A percentile compares a stretch with the other conserved stretches of the same genome.
Evolutionary conservation across 306 rosid species (phyloP).

Genomic region (Dryas drummondii): DNA sequence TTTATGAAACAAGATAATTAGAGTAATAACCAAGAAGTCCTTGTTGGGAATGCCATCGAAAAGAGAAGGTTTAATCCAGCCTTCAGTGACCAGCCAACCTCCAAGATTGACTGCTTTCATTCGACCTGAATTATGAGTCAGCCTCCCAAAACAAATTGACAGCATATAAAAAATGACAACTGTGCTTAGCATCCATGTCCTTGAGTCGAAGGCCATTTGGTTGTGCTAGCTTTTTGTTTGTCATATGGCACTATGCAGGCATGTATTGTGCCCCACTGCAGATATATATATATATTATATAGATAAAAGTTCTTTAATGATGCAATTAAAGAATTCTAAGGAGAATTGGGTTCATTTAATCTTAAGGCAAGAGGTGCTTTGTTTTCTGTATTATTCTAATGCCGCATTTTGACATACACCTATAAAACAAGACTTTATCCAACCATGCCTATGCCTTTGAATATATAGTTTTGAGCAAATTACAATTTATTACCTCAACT

Average conservation of each 20-base stretch:
- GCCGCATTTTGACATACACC: not conserved
- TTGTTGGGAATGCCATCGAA: constrained; percentile 76
- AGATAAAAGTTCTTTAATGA: too few species aligned
- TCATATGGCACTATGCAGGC: not conserved
- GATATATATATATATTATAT: not conserved
- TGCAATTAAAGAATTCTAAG: not conserved
- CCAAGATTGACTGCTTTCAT: constrained; percentile 70
- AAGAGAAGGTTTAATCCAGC: constrained; percentile 87
- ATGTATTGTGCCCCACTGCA: not conserved
- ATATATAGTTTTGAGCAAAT: not conserved
- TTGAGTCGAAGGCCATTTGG: constrained; percentile 28
- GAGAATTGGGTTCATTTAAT: not conserved
- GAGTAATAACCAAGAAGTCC: constrained; percentile 49
- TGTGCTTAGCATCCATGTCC: constrained; percentile 25
- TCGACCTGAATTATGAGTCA: not conserved
- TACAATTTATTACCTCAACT: too few species aligned
- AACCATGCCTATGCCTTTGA: too few species aligned
- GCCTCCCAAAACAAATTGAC: constrained; percentile 25
- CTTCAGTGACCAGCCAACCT: constrained; percentile 84
- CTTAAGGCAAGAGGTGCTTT: not conserved
- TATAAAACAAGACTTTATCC: not conserved
- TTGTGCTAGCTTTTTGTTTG: not conserved
- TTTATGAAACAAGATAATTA: too few species aligned
- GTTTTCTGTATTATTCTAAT: not conserved
- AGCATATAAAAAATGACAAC: constrained; percentile 14